Evolutionary conservation across 139 green algal species (phyloP).

Genomic region (Chlorella sorokiniana): DNA sequence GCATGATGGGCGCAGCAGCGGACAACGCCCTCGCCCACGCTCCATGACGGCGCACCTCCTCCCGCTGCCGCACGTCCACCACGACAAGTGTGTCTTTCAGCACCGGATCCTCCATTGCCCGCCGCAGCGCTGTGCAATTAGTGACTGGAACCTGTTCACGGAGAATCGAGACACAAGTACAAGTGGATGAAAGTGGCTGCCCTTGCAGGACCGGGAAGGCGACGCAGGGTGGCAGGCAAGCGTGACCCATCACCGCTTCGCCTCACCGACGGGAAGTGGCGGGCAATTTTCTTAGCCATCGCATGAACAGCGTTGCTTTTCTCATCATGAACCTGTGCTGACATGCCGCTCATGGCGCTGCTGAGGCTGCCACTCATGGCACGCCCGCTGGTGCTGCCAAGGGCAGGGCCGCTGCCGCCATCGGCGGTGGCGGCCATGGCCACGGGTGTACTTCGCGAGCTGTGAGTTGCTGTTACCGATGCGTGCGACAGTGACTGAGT

Average conservation of each 20-base stretch:
- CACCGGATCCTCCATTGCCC: neutral
- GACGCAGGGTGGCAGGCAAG: neutral
- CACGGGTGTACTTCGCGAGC: too few species aligned
- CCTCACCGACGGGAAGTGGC: neutral
- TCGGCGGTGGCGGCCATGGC: too few species aligned
- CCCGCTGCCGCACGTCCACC: conserved; percentile 41
- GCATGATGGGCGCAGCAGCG: neutral
- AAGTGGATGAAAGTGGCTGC: neutral
- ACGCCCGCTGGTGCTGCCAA: too few species aligned
- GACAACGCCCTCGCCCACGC: neutral
- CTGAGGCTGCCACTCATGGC: too few species aligned
- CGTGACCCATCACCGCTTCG: too few species aligned
- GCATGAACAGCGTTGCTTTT: neutral
- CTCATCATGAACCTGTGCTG: neutral
- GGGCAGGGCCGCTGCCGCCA: too few species aligned
- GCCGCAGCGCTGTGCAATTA: neutral
- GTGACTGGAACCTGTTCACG: neutral
- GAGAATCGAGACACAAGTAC: neutral
- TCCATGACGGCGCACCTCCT: conserved; percentile 34
- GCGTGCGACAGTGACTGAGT: too few species aligned
- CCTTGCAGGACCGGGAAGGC: neutral
- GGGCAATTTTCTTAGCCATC: neutral
- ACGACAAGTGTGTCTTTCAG: conserved; percentile 13
- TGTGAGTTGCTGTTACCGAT: too few species aligned
- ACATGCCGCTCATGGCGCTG: too few species aligned